Evolutionary conservation across 192 early-diverging fungal species (phyloP).

Genomic region (Piromyces finnis): DNA sequence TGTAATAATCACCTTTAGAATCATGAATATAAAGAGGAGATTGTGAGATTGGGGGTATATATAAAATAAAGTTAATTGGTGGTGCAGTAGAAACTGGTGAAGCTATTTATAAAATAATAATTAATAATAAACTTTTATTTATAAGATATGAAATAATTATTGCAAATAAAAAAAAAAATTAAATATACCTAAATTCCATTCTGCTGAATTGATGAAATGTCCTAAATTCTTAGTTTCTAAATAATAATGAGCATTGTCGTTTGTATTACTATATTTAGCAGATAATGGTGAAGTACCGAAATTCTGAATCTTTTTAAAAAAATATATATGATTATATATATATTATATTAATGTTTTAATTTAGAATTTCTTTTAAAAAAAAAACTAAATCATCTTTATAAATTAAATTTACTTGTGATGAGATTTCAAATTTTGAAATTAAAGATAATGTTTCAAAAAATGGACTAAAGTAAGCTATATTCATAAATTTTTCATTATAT

Average conservation of each 20-base stretch:
- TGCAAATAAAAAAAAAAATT: neutral
- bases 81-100: conserved; percentile 65
- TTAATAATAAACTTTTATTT: no score
- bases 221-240: conserved; percentile 56
- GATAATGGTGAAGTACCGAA: conserved; percentile 59
- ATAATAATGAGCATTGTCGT: conserved; percentile 17
- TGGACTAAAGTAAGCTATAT: conserved; percentile 49
- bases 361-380: no score
- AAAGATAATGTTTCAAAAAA: conserved; percentile 46
- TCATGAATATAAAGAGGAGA: conserved; percentile 53
- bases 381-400: no score
- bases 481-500: no score
- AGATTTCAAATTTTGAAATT: neutral
- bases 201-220: conserved; percentile 86
- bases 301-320: conserved; percentile 3
- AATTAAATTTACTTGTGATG: neutral
- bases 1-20: conserved; percentile 14
- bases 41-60: conserved; percentile 48
- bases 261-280: conserved; percentile 65
- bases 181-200: conserved; percentile 75
- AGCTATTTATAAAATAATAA: conserved; percentile 21
- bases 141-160: no score
- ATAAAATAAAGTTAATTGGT: conserved; percentile 78
- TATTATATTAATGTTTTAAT: no score
- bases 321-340: no score